These are phyloP conservation scores for Saturnispora sanitii DNA, from an alignment of 805 yeast genomes.

Conservation along the genomic window DNA sequence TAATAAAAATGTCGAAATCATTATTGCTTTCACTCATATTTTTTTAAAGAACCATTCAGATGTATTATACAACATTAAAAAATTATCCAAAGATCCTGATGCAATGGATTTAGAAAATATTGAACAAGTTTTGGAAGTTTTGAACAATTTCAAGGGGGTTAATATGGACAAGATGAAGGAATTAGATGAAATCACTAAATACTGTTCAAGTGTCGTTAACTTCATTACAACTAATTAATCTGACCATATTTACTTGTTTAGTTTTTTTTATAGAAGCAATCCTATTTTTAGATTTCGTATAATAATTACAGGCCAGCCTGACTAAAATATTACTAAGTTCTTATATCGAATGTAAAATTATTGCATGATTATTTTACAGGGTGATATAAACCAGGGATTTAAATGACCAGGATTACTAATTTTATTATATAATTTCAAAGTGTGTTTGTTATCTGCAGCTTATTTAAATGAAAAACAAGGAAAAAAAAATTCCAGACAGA, in stretches of 20 bases:
- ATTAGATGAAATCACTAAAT: conserved; percentile 62
- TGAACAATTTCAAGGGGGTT: conserved; percentile 37
- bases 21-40: conserved; percentile 72
- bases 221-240: conserved; percentile 40
- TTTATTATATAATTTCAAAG: too few relatives aligned
- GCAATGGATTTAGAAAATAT: conserved; percentile 23
- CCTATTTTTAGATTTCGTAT: background rate
- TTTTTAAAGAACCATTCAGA: conserved; percentile 78
- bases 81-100: conserved; percentile 11
- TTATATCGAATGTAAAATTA: too few relatives aligned
- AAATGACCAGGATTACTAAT: too few relatives aligned
- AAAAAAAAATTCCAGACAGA: too few relatives aligned
- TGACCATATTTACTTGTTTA: conserved; percentile 2
- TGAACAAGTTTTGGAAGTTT: conserved; percentile 28
- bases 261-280: background rate
- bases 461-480: too few relatives aligned
- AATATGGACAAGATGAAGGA: conserved; percentile 35
- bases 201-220: conserved; percentile 69
- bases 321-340: too few relatives aligned
- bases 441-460: too few relatives aligned
- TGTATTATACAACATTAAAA: conserved; percentile 34
- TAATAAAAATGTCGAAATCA: conserved; percentile 61
- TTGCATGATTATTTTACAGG: too few relatives aligned
- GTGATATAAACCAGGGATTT: too few relatives aligned
- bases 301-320: too few relatives aligned